Evolutionary conservation across 768 basidiomycete genomes (phyloP).

Genomic region (Pleurotus pulmonarius): DNA sequence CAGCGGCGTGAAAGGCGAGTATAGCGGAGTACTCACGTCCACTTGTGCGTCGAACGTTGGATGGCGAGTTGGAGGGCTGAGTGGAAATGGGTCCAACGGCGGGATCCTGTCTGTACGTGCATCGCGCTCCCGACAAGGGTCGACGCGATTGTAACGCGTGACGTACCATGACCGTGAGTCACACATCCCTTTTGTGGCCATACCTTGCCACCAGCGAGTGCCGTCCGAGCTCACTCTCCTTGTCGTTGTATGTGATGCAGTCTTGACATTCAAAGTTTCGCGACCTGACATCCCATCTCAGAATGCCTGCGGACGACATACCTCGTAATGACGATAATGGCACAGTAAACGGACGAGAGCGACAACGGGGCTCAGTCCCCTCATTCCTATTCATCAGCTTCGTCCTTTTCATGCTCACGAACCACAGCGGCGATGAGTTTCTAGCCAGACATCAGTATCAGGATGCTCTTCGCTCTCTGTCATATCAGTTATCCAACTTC

Average conservation of each 20-base stretch:
- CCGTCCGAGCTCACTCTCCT: neutral
- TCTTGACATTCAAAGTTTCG: neutral
- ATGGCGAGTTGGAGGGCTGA: conserved; percentile 55
- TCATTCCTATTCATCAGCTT: conserved; percentile 73
- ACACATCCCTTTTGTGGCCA: neutral
- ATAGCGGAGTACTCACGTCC: conserved; percentile 41
- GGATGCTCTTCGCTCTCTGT: conserved; percentile 55
- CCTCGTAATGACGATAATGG: conserved; percentile 37
- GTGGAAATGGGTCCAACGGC: conserved; percentile 54
- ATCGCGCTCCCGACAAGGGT: conserved; percentile 19
- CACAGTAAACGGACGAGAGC: conserved; percentile 27
- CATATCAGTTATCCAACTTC: conserved; percentile 65
- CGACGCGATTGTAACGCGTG: conserved; percentile 4
- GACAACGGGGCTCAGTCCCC: conserved; percentile 59
- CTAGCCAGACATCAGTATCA: conserved; percentile 61
- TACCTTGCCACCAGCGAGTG: no score
- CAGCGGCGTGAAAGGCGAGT: neutral
- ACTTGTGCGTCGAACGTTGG: conserved; percentile 53
- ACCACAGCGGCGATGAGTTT: conserved; percentile 67
- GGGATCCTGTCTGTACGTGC: conserved; percentile 45
- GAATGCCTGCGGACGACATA: conserved; percentile 17
- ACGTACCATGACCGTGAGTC: conserved; percentile 4
- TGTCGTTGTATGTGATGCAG: neutral
- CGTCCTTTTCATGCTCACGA: conserved; percentile 77
- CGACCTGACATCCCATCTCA: neutral